Percentiles rank a stretch among this genome's conserved stretches.
Conservation (phyloP, 1,284 basidiomycete genomes). For the Blastosporella zonata region DNA sequence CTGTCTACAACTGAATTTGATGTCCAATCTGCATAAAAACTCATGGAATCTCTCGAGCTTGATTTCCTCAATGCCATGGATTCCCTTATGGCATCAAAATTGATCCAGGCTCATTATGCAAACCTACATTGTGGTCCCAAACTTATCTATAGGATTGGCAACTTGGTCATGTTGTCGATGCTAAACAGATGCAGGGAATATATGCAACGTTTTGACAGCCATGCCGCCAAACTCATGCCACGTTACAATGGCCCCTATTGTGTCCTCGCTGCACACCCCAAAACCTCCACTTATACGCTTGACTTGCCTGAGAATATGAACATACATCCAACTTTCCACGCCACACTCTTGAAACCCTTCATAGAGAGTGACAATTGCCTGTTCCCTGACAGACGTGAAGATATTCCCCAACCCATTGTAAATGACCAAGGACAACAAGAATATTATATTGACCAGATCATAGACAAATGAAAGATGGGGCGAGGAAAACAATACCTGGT, state of each 20-base stretch:
- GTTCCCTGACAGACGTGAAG: no score
- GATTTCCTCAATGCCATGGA: constrained; percentile 27
- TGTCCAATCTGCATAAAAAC: no score
- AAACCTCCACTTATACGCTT: constrained; percentile 24
- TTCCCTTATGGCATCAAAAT: constrained; percentile 26
- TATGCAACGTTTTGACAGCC: constrained; percentile 17
- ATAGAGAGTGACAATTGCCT: no score
- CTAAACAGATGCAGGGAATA: constrained; percentile 22
- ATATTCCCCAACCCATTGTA: no score
- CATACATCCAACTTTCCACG: constrained; percentile 25
- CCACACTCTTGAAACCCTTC: not conserved
- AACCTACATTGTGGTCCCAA: constrained; percentile 23
- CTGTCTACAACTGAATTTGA: no score
- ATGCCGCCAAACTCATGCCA: constrained; percentile 27
- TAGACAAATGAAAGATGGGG: no score
- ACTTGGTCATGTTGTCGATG: constrained; percentile 30
- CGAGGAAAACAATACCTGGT: no score
- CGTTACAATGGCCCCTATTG: constrained; percentile 24
- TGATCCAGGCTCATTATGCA: constrained; percentile 25
- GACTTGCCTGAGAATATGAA: constrained; percentile 19
- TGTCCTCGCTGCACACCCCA: constrained; percentile 12
- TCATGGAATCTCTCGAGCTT: not conserved
- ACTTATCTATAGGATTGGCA: constrained; percentile 22
- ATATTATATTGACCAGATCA: no score
- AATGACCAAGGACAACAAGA: no score